Evolutionary conservation across 2,329 filamentous ascomycete species (phyloP).

Genomic region (Aspergillus transmontanensis): DNA sequence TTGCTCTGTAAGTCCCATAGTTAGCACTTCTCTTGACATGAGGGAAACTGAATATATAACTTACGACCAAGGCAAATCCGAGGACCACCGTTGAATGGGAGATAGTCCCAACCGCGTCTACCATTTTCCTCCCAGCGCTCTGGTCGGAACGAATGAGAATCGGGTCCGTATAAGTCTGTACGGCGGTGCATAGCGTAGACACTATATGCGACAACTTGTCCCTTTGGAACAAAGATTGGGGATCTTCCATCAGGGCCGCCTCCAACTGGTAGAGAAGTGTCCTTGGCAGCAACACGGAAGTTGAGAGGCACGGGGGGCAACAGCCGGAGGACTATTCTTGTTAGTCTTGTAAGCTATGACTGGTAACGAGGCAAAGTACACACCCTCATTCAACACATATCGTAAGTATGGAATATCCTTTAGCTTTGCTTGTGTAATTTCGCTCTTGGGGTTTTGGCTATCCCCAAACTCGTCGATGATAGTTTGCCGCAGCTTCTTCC

Average conservation of each 20-base stretch:
- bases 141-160: slow-evolving; percentile 50
- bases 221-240: slow-evolving; percentile 68
- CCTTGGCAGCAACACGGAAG: slow-evolving; percentile 42
- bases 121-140: slow-evolving; percentile 52
- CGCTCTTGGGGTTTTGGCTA: slow-evolving; percentile 32
- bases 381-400: slow-evolving; percentile 43
- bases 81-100: slow-evolving; percentile 44
- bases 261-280: slow-evolving; percentile 50
- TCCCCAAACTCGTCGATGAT: slow-evolving; percentile 47
- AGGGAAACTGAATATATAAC: slow-evolving; percentile 14
- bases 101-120: slow-evolving; percentile 39
- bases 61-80: slow-evolving; percentile 45
- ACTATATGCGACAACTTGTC: slow-evolving; percentile 66
- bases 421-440: slow-evolving; percentile 48
- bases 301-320: slow-evolving; percentile 51
- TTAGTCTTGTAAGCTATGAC: background rate
- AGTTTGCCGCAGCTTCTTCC: slow-evolving; percentile 38
- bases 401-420: slow-evolving; percentile 45
- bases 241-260: slow-evolving; percentile 62
- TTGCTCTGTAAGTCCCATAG: slow-evolving; percentile 34
- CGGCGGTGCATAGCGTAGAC: slow-evolving; percentile 75
- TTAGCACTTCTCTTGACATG: background rate
- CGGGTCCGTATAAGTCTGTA: slow-evolving; percentile 48
- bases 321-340: slow-evolving; percentile 40
- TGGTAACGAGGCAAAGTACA: background rate